Percentiles rank a stretch among this genome's conserved stretches.
These are phyloP conservation scores for Calycina marina DNA, from an alignment of 2,329 filamentous ascomycete genomes.

Conservation along the genomic window DNA sequence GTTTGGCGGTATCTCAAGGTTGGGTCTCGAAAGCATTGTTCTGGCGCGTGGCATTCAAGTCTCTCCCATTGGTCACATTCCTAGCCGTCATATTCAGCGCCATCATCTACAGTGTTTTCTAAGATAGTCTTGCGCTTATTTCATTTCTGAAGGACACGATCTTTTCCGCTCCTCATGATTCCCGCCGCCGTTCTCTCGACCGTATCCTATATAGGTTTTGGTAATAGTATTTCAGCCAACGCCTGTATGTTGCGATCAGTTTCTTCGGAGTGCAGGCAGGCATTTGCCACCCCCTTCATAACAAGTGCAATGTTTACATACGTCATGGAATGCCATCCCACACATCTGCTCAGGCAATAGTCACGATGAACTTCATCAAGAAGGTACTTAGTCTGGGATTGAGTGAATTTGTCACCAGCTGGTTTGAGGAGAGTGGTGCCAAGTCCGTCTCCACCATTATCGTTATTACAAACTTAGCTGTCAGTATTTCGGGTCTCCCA, in stretches of 20 bases:
- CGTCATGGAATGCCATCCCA: constrained; percentile 27
- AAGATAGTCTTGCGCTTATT: constrained; percentile 14
- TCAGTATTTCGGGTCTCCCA: constrained; percentile 13
- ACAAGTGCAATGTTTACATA: constrained; percentile 26
- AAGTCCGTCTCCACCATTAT: constrained; percentile 12
- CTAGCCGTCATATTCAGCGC: constrained; percentile 26
- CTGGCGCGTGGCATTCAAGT: constrained; percentile 26
- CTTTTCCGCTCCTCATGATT: constrained; percentile 20
- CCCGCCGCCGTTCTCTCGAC: constrained; percentile 21
- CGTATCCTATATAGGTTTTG: constrained; percentile 28
- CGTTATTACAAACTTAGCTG: constrained; percentile 10
- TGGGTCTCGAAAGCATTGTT: constrained; percentile 25
- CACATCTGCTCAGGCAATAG: constrained; percentile 27
- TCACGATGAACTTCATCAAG: constrained; percentile 28
- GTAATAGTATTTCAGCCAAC: constrained; percentile 22
- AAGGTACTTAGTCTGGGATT: constrained; percentile 23
- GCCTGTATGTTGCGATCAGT: constrained; percentile 19
- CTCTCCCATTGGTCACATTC: constrained; percentile 34
- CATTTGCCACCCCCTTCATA: constrained; percentile 25
- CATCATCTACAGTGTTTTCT: constrained; percentile 14
- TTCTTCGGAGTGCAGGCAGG: constrained; percentile 25
- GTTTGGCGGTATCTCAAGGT: constrained; percentile 26
- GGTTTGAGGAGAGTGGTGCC: constrained; percentile 17
- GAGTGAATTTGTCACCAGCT: constrained; percentile 16
- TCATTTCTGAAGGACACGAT: constrained; percentile 13